phyloP scores from a whole-genome alignment of 2,329 filamentous ascomycete species.

The Dryadomyces quercivorus region DNA sequence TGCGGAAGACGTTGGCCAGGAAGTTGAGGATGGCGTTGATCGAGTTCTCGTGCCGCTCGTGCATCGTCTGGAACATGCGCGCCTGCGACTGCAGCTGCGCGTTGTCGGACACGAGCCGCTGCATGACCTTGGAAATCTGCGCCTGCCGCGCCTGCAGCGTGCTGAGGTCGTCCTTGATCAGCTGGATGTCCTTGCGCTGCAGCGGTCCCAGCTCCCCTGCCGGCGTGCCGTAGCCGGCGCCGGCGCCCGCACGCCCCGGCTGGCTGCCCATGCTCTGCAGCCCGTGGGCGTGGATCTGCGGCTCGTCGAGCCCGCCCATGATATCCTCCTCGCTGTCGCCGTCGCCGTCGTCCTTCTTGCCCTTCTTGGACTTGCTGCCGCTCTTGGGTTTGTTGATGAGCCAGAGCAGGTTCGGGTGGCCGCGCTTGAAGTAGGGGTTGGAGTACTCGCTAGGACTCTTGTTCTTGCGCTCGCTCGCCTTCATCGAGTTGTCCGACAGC shows the following conservation, averaged over 20 bases:
- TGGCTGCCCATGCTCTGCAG: slow-evolving; percentile 7
- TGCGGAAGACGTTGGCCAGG: slow-evolving; percentile 89
- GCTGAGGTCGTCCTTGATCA: slow-evolving; percentile 68
- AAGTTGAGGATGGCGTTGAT: slow-evolving; percentile 99
- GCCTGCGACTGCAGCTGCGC: slow-evolving; percentile 81
- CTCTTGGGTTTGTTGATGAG: slow-evolving; percentile 92
- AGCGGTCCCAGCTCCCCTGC: slow-evolving; percentile 31
- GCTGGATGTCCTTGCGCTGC: slow-evolving; percentile 60
- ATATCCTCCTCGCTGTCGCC: slow-evolving; percentile 61
- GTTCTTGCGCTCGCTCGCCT: slow-evolving; percentile 90
- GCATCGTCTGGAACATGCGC: slow-evolving; percentile 76
- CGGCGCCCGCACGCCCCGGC: slow-evolving; percentile 10
- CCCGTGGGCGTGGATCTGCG: slow-evolving; percentile 12
- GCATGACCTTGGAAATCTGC: slow-evolving; percentile 73
- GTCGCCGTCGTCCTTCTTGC: slow-evolving; percentile 52
- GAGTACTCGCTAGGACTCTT: slow-evolving; percentile 98
- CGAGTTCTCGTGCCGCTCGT: slow-evolving; percentile 94
- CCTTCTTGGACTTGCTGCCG: slow-evolving; percentile 43
- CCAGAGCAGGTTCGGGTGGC: slow-evolving; percentile 86
- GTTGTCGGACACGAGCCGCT: slow-evolving; percentile 71
- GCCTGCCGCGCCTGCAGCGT: slow-evolving; percentile 78
- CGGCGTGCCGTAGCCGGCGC: slow-evolving; percentile 12
- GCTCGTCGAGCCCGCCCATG: slow-evolving; percentile 36
- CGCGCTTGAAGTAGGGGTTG: slow-evolving; percentile 90
- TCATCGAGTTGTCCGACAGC: slow-evolving; percentile 93